These are phyloP conservation scores for Neocucurbitaria cava DNA, from an alignment of 2,329 filamentous ascomycete species.

Conservation along the genomic window DNA sequence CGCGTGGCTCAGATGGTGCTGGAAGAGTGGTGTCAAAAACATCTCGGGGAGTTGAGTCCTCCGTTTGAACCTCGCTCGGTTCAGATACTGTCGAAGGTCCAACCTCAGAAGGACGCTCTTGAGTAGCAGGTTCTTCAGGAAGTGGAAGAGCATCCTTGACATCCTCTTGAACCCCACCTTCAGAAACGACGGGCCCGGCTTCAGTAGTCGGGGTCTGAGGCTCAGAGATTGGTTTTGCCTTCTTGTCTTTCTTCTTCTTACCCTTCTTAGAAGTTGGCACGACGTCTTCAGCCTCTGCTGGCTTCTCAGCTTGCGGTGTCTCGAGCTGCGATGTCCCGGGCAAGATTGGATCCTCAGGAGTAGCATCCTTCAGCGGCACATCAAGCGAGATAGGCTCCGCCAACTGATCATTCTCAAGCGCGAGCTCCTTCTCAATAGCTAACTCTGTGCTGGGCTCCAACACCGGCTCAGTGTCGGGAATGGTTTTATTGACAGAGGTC, in stretches of 20 bases:
- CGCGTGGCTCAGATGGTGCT: neutral
- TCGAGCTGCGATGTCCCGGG: constrained; percentile 4
- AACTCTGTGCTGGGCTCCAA: constrained; percentile 42
- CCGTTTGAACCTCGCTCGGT: too few species aligned
- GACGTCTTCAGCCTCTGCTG: constrained; percentile 3
- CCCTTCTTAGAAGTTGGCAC: constrained; percentile 28
- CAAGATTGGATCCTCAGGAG: neutral
- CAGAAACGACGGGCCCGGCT: neutral
- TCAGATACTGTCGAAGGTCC: too few species aligned
- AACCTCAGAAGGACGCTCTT: neutral
- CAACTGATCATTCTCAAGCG: constrained; percentile 49
- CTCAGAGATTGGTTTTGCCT: constrained; percentile 24
- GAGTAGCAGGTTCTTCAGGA: neutral
- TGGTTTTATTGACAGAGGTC: neutral
- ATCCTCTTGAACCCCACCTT: neutral
- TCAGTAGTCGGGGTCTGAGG: constrained; percentile 17
- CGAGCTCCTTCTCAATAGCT: constrained; percentile 63
- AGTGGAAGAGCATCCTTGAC: neutral
- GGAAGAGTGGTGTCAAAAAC: neutral
- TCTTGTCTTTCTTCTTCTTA: constrained; percentile 41
- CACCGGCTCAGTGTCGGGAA: neutral
- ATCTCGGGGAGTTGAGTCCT: constrained; percentile 2
- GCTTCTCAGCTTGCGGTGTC: neutral
- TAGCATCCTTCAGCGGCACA: constrained; percentile 1
- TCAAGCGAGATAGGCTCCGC: constrained; percentile 7